Conservation (phyloP, 257 asterid genomes). For the Parsonsia alboflavescens region DNA sequence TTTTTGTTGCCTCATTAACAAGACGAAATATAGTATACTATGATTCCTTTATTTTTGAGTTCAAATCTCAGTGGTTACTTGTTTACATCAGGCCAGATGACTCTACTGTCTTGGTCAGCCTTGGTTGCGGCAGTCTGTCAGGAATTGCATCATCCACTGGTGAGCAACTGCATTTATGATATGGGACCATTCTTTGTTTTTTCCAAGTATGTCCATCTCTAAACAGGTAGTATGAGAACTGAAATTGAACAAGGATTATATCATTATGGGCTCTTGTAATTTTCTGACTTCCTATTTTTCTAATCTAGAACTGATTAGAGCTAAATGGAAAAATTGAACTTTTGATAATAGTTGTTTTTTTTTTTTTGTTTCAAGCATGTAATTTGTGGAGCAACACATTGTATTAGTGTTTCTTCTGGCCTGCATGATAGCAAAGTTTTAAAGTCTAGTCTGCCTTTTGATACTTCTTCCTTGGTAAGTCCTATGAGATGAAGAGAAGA, state of each 20-base stretch:
- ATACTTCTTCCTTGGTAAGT: not conserved
- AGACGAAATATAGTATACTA: not conserved
- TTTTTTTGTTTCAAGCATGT: not conserved
- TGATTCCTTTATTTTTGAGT: constrained; percentile 1
- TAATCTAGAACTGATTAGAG: not conserved
- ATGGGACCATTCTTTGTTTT: not conserved
- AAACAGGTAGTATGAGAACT: not conserved
- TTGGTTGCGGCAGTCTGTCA: constrained; percentile 83
- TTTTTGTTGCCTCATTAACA: too few species aligned
- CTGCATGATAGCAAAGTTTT: not conserved
- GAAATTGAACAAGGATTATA: not conserved
- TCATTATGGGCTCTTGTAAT: not conserved
- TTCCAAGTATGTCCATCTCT: not conserved
- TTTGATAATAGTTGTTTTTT: not conserved
- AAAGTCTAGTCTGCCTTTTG: not conserved
- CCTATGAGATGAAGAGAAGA: not conserved
- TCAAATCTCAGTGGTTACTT: constrained; percentile 15
- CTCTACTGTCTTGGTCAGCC: constrained; percentile 60
- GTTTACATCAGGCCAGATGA: constrained; percentile 57
- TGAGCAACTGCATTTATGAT: constrained; percentile 23
- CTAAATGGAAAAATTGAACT: not conserved
- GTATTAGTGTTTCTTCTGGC: not conserved
- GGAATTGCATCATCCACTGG: constrained; percentile 86
- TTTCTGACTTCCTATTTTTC: not conserved
- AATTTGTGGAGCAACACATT: not conserved